Percentiles rank a stretch among this genome's conserved stretches.
Evolutionary conservation across 441 rosid species (phyloP).

Genomic region (Sinapis alba): DNA sequence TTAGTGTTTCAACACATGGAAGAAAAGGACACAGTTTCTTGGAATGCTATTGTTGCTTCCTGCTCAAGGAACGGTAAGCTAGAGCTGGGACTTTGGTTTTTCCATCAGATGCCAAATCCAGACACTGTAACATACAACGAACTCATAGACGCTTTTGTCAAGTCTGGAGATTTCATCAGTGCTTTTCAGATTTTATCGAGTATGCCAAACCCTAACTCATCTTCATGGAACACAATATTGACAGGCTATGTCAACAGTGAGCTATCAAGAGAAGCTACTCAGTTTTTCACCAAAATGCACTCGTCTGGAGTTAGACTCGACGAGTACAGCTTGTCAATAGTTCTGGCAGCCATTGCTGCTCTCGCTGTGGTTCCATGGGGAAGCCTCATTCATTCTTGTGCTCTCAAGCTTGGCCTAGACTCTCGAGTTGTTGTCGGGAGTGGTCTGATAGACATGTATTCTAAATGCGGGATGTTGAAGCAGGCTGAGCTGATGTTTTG

Average conservation of each 20-base stretch:
- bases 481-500: conserved; percentile 47
- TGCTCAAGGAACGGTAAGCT: conserved; percentile 60
- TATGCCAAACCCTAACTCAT: conserved; percentile 68
- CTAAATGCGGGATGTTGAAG: conserved; percentile 55
- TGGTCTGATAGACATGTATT: conserved; percentile 68
- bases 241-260: conserved; percentile 69
- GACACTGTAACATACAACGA: conserved; percentile 77
- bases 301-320: conserved; percentile 47
- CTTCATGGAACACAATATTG: conserved; percentile 85
- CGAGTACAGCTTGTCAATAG: conserved; percentile 66
- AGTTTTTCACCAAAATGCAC: conserved; percentile 60
- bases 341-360: conserved; percentile 65
- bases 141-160: conserved; percentile 66
- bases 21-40: conserved; percentile 66
- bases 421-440: conserved; percentile 58
- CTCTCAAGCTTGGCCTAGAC: conserved; percentile 50
- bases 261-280: conserved; percentile 52
- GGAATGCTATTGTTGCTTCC: conserved; percentile 84
- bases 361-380: conserved; percentile 72
- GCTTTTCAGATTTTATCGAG: conserved; percentile 48
- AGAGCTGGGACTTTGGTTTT: conserved; percentile 53
- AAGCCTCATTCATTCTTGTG: conserved; percentile 58
- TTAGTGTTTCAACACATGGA: conserved; percentile 49
- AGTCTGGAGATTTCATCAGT: conserved; percentile 53
- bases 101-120: conserved; percentile 64